These are phyloP conservation scores for Erysimum cheiranthoides DNA, from an alignment of 345 rosid genomes.

Conservation along the genomic window DNA sequence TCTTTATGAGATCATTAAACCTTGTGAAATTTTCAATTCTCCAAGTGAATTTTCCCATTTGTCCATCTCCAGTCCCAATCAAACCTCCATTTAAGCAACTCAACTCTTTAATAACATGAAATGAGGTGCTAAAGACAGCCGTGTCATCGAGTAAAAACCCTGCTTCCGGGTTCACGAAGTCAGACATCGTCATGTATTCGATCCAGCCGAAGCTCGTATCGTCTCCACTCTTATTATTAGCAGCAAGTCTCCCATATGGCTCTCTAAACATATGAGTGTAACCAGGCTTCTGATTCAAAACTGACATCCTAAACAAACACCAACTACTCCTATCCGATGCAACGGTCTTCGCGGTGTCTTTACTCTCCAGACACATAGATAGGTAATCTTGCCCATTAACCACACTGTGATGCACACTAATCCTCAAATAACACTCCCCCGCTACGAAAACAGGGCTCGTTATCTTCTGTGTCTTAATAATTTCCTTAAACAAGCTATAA, in stretches of 20 bases:
- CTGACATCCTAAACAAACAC: constrained; percentile 98
- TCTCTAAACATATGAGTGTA: constrained; percentile 93
- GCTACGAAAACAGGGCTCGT: constrained; percentile 98
- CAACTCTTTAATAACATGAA: constrained; percentile 91
- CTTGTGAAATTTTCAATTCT: constrained; percentile 90
- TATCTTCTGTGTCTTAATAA: constrained; percentile 97
- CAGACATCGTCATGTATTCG: constrained; percentile 93
- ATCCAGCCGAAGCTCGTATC: constrained; percentile 98
- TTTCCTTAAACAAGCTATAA: constrained; percentile 91
- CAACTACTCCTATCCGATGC: constrained; percentile 88
- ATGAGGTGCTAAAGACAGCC: constrained; percentile 88
- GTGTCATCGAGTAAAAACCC: constrained; percentile 89
- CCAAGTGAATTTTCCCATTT: constrained; percentile 90
- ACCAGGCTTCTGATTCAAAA: constrained; percentile 89
- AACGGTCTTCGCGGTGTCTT: constrained; percentile 76
- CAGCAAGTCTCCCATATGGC: constrained; percentile 90
- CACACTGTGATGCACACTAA: constrained; percentile 90
- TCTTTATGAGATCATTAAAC: constrained; percentile 92
- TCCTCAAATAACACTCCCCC: constrained; percentile 91
- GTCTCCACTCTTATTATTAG: constrained; percentile 93
- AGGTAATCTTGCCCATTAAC: constrained; percentile 82
- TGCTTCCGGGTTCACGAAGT: constrained; percentile 70
- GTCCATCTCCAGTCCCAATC: constrained; percentile 69
- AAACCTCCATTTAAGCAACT: constrained; percentile 70
- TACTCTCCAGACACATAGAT: constrained; percentile 98